These are phyloP conservation scores for Alternaria consortialis DNA, from an alignment of 2,329 filamentous ascomycete species.

Conservation along the genomic window DNA sequence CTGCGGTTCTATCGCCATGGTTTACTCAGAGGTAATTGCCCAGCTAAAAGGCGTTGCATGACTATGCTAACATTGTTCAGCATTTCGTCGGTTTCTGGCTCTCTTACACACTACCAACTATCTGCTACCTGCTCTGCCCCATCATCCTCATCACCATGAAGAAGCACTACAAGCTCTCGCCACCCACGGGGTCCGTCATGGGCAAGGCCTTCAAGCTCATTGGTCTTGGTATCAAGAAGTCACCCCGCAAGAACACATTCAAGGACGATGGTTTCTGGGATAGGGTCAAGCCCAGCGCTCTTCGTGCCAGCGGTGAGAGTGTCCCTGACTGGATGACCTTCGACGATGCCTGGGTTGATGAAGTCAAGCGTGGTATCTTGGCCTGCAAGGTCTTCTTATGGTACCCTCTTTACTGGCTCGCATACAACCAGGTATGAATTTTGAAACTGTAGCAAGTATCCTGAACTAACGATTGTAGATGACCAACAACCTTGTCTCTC, in stretches of 20 bases:
- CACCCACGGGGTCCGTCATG: constrained; percentile 76
- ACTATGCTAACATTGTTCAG: neutral
- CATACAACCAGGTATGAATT: constrained; percentile 5
- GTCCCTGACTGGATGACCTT: constrained; percentile 79
- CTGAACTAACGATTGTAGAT: constrained; percentile 61
- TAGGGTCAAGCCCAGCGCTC: constrained; percentile 65
- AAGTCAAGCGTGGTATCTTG: constrained; percentile 69
- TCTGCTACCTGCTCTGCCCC: constrained; percentile 67
- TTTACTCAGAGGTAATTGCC: constrained; percentile 34
- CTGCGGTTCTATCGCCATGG: constrained; percentile 49
- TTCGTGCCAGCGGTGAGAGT: constrained; percentile 49
- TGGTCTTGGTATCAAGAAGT: constrained; percentile 53
- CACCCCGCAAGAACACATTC: constrained; percentile 32
- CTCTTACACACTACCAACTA: constrained; percentile 72
- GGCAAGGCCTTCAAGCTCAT: constrained; percentile 72
- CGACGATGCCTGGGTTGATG: constrained; percentile 81
- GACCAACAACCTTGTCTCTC: constrained; percentile 72
- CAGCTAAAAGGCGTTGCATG: neutral
- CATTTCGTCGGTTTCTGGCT: constrained; percentile 70
- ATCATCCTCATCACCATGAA: constrained; percentile 68
- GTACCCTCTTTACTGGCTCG: constrained; percentile 60
- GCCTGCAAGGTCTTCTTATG: constrained; percentile 61
- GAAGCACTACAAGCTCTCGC: constrained; percentile 70
- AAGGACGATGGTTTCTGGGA: constrained; percentile 64
- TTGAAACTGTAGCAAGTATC: neutral